phyloP scores from a whole-genome alignment of 495 filamentous ascomycete species.

The Elaphomyces granulatus region DNA sequence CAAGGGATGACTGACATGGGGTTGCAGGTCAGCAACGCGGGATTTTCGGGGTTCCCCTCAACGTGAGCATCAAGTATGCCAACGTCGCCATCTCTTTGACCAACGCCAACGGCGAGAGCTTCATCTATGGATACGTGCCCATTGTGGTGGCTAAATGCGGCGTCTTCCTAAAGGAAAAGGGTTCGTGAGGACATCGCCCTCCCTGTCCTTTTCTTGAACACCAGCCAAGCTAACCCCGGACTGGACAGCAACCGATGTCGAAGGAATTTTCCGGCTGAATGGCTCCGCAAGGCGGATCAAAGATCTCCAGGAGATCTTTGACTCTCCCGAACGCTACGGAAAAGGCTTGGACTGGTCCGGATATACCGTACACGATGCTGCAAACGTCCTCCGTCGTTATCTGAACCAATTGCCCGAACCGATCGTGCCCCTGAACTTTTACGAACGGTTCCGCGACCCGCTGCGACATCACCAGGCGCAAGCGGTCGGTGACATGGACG shows the following conservation, averaged over 20 bases:
- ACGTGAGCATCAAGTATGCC: constrained; percentile 90
- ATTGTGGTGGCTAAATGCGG: constrained; percentile 99
- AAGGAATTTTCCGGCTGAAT: constrained; percentile 93
- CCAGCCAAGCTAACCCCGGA: neutral
- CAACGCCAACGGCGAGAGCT: constrained; percentile 80
- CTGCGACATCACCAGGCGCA: constrained; percentile 62
- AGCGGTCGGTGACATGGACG: constrained; percentile 41
- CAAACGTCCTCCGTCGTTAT: constrained; percentile 90
- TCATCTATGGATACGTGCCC: constrained; percentile 97
- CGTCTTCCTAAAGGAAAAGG: constrained; percentile 96
- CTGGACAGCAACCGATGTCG: constrained; percentile 75
- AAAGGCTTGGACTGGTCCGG: constrained; percentile 96
- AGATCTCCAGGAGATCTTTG: constrained; percentile 79
- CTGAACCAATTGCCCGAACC: constrained; percentile 89
- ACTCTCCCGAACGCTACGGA: constrained; percentile 91
- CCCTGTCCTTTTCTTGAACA: neutral
- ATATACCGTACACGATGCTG: constrained; percentile 97
- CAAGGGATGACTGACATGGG: neutral
- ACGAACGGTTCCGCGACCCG: constrained; percentile 79
- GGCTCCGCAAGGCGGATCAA: constrained; percentile 98
- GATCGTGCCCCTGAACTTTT: constrained; percentile 89
- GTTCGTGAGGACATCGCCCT: no score
- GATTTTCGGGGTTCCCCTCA: constrained; percentile 92
- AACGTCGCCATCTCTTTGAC: constrained; percentile 97
- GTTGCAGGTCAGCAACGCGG: constrained; percentile 20